Conservation (phyloP, 495 filamentous ascomycete genomes). For the Podospora fimiseda region DNA sequence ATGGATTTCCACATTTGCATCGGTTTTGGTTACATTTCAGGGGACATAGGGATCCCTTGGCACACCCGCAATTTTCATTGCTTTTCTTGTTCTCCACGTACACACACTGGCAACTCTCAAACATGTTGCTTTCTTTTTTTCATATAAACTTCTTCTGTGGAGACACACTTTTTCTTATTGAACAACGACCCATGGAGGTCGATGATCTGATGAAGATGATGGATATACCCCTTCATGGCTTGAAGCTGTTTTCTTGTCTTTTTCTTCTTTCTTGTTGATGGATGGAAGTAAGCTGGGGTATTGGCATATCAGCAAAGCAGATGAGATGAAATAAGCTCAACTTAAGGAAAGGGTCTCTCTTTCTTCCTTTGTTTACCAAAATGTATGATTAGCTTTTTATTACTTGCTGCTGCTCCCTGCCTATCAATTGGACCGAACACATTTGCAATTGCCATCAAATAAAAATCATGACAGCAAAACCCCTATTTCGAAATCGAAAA, state of each 20-base stretch:
- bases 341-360: neutral
- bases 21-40: neutral
- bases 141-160: neutral
- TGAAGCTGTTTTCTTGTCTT: neutral
- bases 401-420: neutral
- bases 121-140: neutral
- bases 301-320: neutral
- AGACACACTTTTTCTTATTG: neutral
- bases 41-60: neutral
- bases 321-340: neutral
- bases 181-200: neutral
- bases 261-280: neutral
- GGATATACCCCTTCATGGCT: slow-evolving; percentile 23
- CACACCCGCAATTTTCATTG: neutral
- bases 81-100: neutral
- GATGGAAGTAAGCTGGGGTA: neutral
- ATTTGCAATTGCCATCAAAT: neutral
- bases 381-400: neutral
- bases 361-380: too few species aligned
- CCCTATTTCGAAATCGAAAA: too few species aligned
- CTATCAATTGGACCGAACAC: neutral
- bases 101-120: neutral
- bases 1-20: too few species aligned
- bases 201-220: slow-evolving; percentile 17
- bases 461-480: neutral